Conservation (phyloP, 1,139 yeast genomes). For the Candida glucosophila region DNA sequence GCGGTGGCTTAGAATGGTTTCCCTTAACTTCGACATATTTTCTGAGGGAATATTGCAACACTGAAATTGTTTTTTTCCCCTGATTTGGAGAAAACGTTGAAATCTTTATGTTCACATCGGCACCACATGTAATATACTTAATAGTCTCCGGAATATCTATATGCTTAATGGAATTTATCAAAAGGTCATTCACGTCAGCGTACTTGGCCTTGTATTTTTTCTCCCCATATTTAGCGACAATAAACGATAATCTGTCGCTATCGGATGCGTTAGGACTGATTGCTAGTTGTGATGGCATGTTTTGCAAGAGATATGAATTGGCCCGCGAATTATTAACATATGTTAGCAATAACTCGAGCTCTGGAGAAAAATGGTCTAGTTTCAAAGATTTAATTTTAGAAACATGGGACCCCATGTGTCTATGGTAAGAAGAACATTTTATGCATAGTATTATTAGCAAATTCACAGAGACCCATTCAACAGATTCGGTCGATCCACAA, state of each 20-base stretch:
- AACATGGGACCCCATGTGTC: constrained; percentile 44
- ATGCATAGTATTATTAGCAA: constrained; percentile 68
- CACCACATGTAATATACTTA: constrained; percentile 42
- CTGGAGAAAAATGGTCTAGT: constrained; percentile 40
- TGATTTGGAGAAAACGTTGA: no score
- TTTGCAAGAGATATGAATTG: constrained; percentile 31
- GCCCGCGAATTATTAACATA: constrained; percentile 32
- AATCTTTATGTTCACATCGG: constrained; percentile 32
- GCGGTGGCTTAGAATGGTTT: constrained; percentile 1
- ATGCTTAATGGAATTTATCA: constrained; percentile 41
- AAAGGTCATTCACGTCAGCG: constrained; percentile 16
- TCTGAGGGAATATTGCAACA: constrained; percentile 56
- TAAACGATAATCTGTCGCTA: constrained; percentile 32
- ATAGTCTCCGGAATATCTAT: constrained; percentile 41
- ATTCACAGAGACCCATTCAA: constrained; percentile 87
- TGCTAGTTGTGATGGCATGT: constrained; percentile 8
- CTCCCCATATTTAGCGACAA: constrained; percentile 41
- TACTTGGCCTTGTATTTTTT: constrained; percentile 25
- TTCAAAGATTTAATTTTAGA: constrained; percentile 43
- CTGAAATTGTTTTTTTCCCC: constrained; percentile 26
- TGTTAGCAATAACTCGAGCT: constrained; percentile 28
- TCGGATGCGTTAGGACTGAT: constrained; percentile 26
- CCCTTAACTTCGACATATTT: constrained; percentile 32
- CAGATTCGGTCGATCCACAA: constrained; percentile 56
- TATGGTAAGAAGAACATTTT: constrained; percentile 62